phyloP scores from a whole-genome alignment of 345 rosid species.

The Populus pruinosa region DNA sequence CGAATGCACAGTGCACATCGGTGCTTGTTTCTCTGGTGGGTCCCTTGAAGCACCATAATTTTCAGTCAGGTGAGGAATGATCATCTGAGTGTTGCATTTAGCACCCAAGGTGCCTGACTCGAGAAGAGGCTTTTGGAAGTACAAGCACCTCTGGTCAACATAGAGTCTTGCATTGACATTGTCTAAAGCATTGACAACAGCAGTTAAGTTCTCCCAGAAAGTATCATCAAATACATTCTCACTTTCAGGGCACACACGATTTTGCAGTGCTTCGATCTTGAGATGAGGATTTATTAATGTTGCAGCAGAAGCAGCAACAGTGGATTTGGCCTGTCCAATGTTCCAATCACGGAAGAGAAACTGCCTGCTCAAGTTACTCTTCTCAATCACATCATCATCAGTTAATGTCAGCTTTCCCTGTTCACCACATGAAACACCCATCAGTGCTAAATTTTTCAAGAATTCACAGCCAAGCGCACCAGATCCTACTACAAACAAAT shows the following conservation, averaged over 20 bases:
- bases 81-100: constrained; percentile 98
- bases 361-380: constrained; percentile 98
- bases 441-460: constrained; percentile 85
- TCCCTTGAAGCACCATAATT: constrained; percentile 99
- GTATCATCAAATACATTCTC: constrained; percentile 86
- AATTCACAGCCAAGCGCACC: constrained; percentile 99
- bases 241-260: constrained; percentile 92
- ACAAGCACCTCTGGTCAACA: constrained; percentile 94
- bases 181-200: constrained; percentile 87
- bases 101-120: constrained; percentile 99
- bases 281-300: constrained; percentile 64
- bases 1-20: constrained; percentile 99
- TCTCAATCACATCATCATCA: constrained; percentile 99
- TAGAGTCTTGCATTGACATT: constrained; percentile 95
- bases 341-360: constrained; percentile 99
- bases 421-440: constrained; percentile 90
- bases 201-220: constrained; percentile 87
- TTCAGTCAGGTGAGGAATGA: constrained; percentile 94
- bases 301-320: constrained; percentile 97
- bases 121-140: constrained; percentile 98
- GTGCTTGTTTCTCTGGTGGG: constrained; percentile 99
- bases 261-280: constrained; percentile 84
- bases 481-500: constrained; percentile 79
- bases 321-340: constrained; percentile 98
- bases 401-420: constrained; percentile 84